Evolutionary conservation across 345 rosid genomes (phyloP), one percentile per base, ranked within the genome.

Genomic region (Dipteronia sinensis): DNA sequence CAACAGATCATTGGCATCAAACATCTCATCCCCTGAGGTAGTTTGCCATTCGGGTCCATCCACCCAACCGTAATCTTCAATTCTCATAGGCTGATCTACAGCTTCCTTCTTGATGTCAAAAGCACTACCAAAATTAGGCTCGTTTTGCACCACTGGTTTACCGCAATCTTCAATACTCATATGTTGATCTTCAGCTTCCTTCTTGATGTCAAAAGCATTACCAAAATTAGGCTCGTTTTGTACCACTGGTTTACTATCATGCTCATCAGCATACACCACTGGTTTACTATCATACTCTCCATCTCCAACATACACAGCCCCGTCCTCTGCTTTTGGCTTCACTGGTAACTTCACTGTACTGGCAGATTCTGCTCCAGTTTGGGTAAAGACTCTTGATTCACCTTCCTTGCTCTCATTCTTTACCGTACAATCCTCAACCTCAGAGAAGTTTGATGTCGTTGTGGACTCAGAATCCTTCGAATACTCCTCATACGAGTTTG

Each of bases 1-100:
- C 68, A 92, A 59, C 66, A 94, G 75, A 73, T 94, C 93, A 44
- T 92, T 88, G 23, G 87, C 77, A 69, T 89, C 94, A 61, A 94
- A 90, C 75, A 87, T 49, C 53, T 94, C 91, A 10, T 86, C 93
- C 67, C 69, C 29, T 1, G 82, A 13, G 65, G 82, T 76, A 12
- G n/a, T 64, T 34, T 59, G 73, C 81, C 65, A 78, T 65, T 16
- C 53, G 3, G 56, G 58, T 40, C 67, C 83, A 53, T 64, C 70
- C 25, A 73, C 29, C 88, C 85, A 84, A 34, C 77, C 78, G 11
- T 77, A 70, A 25, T 82, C 82, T 0, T 68, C 65, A 9, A 40
- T 78, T 4, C 77, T 81, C 6, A 17, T 40, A 11, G 0, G 44
- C 51, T 62, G 80, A 31, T 59, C 77, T 75, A 29, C 47, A 4